Evolutionary conservation across 306 rosid species (phyloP).

Genomic region (Echinosophora koreensis): DNA sequence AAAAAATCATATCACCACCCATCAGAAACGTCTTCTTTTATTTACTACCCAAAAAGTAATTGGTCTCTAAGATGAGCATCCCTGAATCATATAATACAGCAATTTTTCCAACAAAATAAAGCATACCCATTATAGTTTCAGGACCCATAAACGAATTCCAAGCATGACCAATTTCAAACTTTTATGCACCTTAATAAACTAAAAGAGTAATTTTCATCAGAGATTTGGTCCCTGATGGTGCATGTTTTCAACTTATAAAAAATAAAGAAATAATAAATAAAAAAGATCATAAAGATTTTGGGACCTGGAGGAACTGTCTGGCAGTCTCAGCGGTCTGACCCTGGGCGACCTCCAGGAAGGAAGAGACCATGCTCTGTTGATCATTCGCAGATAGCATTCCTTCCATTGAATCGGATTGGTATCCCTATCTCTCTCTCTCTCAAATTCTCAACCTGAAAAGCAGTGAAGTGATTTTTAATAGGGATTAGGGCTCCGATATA

Average conservation of each 20-base stretch:
- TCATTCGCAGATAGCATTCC: slow-evolving; percentile 53
- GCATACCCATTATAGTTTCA: background rate
- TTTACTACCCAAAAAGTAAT: background rate
- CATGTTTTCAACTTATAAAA: background rate
- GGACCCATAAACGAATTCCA: background rate
- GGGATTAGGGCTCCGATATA: too few species aligned
- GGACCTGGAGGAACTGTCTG: slow-evolving; percentile 58
- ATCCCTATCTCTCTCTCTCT: too few species aligned
- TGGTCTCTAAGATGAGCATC: background rate
- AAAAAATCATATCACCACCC: background rate
- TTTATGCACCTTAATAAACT: background rate
- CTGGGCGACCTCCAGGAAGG: slow-evolving; percentile 61
- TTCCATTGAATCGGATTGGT: slow-evolving; percentile 47
- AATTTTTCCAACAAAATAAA: background rate
- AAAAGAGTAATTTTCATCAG: background rate
- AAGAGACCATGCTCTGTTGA: slow-evolving; percentile 56
- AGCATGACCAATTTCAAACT: background rate
- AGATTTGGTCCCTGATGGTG: background rate
- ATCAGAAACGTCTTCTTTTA: background rate
- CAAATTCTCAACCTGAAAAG: background rate
- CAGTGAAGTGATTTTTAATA: too few species aligned
- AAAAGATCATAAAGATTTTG: background rate
- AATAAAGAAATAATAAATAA: background rate
- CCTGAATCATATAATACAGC: background rate
- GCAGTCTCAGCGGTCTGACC: slow-evolving; percentile 64